phyloP scores from a whole-genome alignment of 169 alveolate species.

The Eimeria necatrix region DNA sequence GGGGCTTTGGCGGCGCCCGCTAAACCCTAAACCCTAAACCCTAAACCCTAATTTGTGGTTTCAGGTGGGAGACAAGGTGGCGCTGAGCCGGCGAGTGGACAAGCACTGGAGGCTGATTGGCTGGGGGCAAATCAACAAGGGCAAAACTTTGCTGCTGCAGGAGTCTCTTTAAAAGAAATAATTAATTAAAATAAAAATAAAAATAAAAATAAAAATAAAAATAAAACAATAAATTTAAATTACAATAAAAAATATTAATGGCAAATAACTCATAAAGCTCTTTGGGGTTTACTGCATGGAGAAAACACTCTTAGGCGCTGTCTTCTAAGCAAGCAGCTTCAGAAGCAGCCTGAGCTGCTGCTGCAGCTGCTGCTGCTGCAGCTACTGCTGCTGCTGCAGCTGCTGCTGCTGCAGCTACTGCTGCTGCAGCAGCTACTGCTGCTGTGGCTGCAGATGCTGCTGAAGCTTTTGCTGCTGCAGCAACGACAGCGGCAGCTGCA shows the following conservation, averaged over 20 bases:
- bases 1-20: not conserved
- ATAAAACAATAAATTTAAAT: no score
- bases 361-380: not conserved
- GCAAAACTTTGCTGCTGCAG: conserved; percentile 73
- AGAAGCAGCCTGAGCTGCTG: not conserved
- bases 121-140: conserved; percentile 83
- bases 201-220: no score
- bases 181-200: no score
- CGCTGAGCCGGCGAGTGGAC: conserved; percentile 98
- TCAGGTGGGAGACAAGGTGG: conserved; percentile 97
- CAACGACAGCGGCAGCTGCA: not conserved
- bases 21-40: not conserved
- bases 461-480: not conserved
- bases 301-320: no score
- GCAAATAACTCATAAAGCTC: no score
- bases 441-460: no score
- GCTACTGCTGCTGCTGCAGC: not conserved
- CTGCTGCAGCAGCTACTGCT: no score
- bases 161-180: conserved; percentile 66
- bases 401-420: no score
- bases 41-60: conserved; percentile 12
- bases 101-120: conserved; percentile 96
- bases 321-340: not conserved
- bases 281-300: no score
- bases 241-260: no score